phyloP scores from a whole-genome alignment of 176 grass and related monocot genomes.

The Tillandsia fasciculata region DNA sequence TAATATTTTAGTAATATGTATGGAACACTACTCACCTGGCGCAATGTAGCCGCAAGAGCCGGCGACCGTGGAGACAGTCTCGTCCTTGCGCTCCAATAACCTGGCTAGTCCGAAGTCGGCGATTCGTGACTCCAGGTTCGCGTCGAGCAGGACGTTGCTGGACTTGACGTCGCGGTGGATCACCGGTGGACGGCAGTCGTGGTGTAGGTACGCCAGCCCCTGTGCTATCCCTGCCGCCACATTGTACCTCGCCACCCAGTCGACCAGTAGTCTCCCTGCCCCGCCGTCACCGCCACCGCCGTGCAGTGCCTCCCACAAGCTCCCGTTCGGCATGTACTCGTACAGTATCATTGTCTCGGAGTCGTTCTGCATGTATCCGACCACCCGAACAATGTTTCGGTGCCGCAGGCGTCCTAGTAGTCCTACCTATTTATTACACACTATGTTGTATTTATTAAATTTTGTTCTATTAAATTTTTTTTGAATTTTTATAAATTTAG shows the following conservation, averaged over 20 bases:
- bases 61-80: constrained; percentile 77
- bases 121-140: constrained; percentile 71
- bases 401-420: constrained; percentile 79
- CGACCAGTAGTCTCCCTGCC: constrained; percentile 50
- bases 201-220: constrained; percentile 84
- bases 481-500: too few species aligned
- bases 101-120: constrained; percentile 90
- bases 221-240: constrained; percentile 70
- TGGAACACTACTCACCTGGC: constrained; percentile 33
- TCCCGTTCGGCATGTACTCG: constrained; percentile 94
- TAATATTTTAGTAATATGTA: too few species aligned
- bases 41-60: constrained; percentile 96
- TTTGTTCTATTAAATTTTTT: too few species aligned
- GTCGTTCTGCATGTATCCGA: constrained; percentile 87
- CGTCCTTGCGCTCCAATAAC: constrained; percentile 60
- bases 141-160: constrained; percentile 88
- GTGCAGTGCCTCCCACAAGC: constrained; percentile 90
- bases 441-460: too few species aligned
- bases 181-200: constrained; percentile 80
- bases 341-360: constrained; percentile 87
- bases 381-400: constrained; percentile 80
- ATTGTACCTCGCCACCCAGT: constrained; percentile 88
- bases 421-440: constrained; percentile 39
- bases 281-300: constrained; percentile 3
- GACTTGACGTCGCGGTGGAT: constrained; percentile 97